Base-by-base conservation (phyloP, 1,284 basidiomycete species). In the Rhodotorula sp. region DNA sequence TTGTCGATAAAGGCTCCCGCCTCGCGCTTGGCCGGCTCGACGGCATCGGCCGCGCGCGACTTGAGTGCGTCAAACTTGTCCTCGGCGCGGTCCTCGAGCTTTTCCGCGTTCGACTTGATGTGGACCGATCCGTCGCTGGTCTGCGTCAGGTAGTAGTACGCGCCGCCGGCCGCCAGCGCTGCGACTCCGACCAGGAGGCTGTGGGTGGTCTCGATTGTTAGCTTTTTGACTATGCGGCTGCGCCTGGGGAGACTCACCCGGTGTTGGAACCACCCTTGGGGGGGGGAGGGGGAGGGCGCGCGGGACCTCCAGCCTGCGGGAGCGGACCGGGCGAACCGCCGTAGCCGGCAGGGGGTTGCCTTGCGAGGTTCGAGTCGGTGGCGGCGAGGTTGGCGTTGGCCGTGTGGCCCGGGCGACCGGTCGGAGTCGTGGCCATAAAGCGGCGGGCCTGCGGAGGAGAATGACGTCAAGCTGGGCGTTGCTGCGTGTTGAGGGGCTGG, bases 121-220 rank as follows among this genome's bases (percentile, higher is more conserved):
- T 63, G 26, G 26, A 55, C 54, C 26, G 54, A 55, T 6, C 54
- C 54, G 54, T 55, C 54, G 26, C 26, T 28, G 28, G 54, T 55
- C 54, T 55, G 50, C 8, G 63, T 71, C 10, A 60, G 18, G 66
- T 71, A 71, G 63, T 68, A 71, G 16, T 64, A 57, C 6, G 60
- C 70, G 15, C 56, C 52, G 23, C 70, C 66, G n/a, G 50, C 70
- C 18, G 50, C 55, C 26, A 68, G 43, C 2, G 60, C 70, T 38
- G 58, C 48, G 2, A 45, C 16, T 2, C 63, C 70, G 56, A 68
- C 56, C 28, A 64, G 31, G 56, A 67, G n/a, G 23, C 66, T 67
- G 66, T 19, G 12, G 2, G 23, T n/a, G 52, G 5, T 6, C 15
- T 10, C 52, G 19, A 23, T 23, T 19, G 49, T n/a, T 38, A 47